A percentile compares a stretch with the other conserved stretches of the same genome.
These are phyloP conservation scores for Eremomyces bilateralis DNA, from an alignment of 495 filamentous ascomycete species.

Conservation along the genomic window DNA sequence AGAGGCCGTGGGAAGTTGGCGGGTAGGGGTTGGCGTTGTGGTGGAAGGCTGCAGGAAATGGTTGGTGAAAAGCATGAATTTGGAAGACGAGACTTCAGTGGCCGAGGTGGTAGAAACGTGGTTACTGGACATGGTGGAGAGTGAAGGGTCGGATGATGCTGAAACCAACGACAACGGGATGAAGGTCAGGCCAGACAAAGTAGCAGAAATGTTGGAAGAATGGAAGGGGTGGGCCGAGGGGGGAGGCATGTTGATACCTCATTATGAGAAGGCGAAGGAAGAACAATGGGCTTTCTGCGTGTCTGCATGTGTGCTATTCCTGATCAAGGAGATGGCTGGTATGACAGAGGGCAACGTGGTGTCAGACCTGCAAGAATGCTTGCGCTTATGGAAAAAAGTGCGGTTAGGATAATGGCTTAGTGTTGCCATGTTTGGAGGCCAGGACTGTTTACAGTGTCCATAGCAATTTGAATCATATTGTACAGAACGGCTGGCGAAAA, in stretches of 20 bases:
- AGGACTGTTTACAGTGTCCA: no score
- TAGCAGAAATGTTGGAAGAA: conserved; percentile 29
- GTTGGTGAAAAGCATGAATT: conserved; percentile 19
- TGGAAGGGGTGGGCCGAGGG: conserved; percentile 37
- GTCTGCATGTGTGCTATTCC: conserved; percentile 28
- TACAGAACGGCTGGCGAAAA: no score
- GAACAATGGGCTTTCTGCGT: conserved; percentile 27
- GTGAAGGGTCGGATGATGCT: conserved; percentile 25
- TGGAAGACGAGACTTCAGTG: conserved; percentile 10
- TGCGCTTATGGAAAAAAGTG: conserved; percentile 35
- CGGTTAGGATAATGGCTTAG: conserved; percentile 23
- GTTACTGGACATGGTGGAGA: conserved; percentile 32
- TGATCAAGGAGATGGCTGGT: conserved; percentile 26
- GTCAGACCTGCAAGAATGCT: conserved; percentile 38
- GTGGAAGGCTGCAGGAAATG: conserved; percentile 27
- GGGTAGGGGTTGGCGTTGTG: conserved; percentile 29
- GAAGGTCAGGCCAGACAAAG: no score
- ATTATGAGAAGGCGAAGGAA: conserved; percentile 24
- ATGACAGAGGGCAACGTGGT: conserved; percentile 30
- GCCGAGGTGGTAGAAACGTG: conserved; percentile 26
- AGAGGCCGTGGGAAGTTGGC: conserved; percentile 35
- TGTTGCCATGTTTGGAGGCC: no score
- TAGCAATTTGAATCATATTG: no score
- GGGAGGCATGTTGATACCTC: conserved; percentile 32
- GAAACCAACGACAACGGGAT: no score